These are phyloP conservation scores for Ceratobasidium papillatum DNA, from an alignment of 1,284 basidiomycete species.

Conservation along the genomic window DNA sequence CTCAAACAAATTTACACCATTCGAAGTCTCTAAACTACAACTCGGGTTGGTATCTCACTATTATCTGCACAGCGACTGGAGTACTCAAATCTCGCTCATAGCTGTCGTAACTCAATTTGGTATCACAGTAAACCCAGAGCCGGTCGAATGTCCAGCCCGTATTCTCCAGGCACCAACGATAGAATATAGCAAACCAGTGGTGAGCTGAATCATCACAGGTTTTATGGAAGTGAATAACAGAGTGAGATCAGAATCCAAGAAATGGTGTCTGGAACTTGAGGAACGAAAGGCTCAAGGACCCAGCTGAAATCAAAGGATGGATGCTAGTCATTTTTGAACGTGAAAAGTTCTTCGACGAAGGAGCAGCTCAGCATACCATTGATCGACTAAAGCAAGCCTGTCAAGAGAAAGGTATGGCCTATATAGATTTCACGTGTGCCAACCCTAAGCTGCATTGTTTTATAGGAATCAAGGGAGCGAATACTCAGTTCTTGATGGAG, in stretches of 20 bases:
- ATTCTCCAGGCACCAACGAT: conserved; percentile 9
- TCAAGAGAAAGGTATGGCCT: conserved; percentile 60
- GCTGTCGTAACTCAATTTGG: conserved; percentile 17
- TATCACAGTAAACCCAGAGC: conserved; percentile 4
- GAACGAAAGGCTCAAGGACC: conserved; percentile 67
- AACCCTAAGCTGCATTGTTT: neutral
- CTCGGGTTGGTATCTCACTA: neutral
- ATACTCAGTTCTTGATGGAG: conserved; percentile 30
- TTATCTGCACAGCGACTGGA: neutral
- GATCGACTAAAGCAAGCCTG: conserved; percentile 59
- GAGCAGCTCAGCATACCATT: conserved; percentile 58
- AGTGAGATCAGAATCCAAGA: neutral
- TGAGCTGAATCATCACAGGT: neutral
- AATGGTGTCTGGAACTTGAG: conserved; percentile 57
- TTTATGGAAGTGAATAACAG: neutral
- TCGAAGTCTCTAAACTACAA: conserved; percentile 19
- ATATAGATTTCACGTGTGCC: neutral
- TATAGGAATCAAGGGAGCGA: conserved; percentile 39
- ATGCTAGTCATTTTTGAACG: conserved; percentile 69
- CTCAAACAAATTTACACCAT: neutral
- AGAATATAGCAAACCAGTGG: conserved; percentile 20
- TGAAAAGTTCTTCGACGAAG: conserved; percentile 60
- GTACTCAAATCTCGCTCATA: neutral
- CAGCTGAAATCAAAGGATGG: conserved; percentile 65
- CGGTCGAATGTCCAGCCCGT: conserved; percentile 34